Conservation (phyloP, 495 filamentous ascomycete species). For the Hyaloscypha hepaticicola region DNA sequence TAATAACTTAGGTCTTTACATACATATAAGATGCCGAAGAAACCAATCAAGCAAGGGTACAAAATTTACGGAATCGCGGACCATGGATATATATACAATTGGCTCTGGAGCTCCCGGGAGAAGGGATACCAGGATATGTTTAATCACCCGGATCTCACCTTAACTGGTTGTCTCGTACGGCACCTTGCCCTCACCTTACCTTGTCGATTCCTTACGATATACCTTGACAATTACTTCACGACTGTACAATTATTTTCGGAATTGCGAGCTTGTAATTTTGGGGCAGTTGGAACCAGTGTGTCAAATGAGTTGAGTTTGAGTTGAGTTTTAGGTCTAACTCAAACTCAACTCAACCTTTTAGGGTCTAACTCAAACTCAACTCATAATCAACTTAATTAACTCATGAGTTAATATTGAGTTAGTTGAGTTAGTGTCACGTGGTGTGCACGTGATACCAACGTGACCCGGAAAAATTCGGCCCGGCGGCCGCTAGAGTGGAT, state of each 20-base stretch:
- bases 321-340: too few species aligned
- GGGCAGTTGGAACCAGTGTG: conserved; percentile 14
- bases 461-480: too few species aligned
- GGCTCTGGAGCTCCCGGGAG: conserved; percentile 13
- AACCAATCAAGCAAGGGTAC: conserved; percentile 23
- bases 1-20: not conserved
- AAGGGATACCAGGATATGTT: conserved; percentile 16
- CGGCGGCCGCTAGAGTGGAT: too few species aligned
- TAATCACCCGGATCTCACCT: conserved; percentile 1
- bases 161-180: conserved; percentile 5
- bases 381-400: too few species aligned
- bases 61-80: conserved; percentile 22
- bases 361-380: too few species aligned
- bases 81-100: conserved; percentile 20
- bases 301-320: too few species aligned
- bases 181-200: conserved; percentile 3
- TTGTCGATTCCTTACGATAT: conserved; percentile 7
- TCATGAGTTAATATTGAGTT: too few species aligned
- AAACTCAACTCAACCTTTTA: too few species aligned
- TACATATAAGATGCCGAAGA: conserved; percentile 19
- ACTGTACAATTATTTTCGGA: conserved; percentile 9
- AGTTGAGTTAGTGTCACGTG: too few species aligned
- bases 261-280: conserved; percentile 5
- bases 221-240: conserved; percentile 14
- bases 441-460: too few species aligned